A percentile compares a stretch with the other conserved stretches of the same genome.
These are phyloP conservation scores for Trametes versicolor DNA, from an alignment of 1,284 basidiomycete genomes.

Conservation along the genomic window DNA sequence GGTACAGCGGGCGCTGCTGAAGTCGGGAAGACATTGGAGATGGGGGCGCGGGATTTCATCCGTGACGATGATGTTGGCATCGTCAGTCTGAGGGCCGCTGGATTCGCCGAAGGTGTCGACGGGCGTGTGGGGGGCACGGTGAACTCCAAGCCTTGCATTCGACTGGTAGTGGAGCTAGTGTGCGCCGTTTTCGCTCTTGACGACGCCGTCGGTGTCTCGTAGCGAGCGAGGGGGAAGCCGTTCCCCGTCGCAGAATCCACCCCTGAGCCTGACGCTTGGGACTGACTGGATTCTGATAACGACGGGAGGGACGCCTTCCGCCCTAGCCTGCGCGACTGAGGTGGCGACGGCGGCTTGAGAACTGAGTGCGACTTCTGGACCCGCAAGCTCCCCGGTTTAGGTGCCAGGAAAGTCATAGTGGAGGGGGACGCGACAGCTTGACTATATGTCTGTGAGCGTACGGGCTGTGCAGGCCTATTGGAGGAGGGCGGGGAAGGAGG, in stretches of 20 bases:
- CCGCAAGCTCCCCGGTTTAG: slow-evolving; percentile 76
- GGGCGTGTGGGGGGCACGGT: slow-evolving; percentile 80
- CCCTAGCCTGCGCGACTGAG: slow-evolving; percentile 66
- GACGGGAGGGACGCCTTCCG: slow-evolving; percentile 83
- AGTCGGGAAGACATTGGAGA: slow-evolving; percentile 75
- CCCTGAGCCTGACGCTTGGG: slow-evolving; percentile 66
- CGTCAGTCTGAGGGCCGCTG: slow-evolving; percentile 80
- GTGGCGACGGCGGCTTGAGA: slow-evolving; percentile 75
- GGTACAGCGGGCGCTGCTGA: slow-evolving; percentile 46
- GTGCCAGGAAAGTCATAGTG: slow-evolving; percentile 63
- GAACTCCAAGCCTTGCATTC: slow-evolving; percentile 66
- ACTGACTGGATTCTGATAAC: slow-evolving; percentile 65
- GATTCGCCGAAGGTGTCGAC: slow-evolving; percentile 79
- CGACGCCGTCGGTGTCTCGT: slow-evolving; percentile 80
- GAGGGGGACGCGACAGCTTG: slow-evolving; percentile 64
- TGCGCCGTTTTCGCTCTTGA: slow-evolving; percentile 78
- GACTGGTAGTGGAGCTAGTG: slow-evolving; percentile 63
- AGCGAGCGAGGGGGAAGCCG: slow-evolving; percentile 53
- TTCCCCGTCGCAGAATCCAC: slow-evolving; percentile 47
- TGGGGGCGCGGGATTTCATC: slow-evolving; percentile 74
- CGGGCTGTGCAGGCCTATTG: slow-evolving; percentile 52
- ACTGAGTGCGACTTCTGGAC: slow-evolving; percentile 84
- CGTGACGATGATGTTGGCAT: slow-evolving; percentile 81
- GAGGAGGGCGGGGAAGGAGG: slow-evolving; percentile 69
- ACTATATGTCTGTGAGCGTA: slow-evolving; percentile 65